phyloP scores from a whole-genome alignment of 306 rosid species.

The Malus asiatica region DNA sequence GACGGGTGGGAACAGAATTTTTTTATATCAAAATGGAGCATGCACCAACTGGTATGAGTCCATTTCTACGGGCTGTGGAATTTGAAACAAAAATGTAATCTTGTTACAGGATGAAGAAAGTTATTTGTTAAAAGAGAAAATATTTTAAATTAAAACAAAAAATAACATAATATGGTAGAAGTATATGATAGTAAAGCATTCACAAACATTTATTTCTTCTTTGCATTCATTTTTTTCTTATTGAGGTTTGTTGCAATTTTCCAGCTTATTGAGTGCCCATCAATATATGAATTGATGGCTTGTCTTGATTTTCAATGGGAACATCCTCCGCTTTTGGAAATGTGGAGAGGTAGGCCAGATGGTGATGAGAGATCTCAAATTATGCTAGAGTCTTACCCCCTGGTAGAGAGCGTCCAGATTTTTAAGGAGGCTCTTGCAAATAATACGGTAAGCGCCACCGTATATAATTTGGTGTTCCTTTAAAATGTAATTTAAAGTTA shows the following conservation, averaged over 20 bases:
- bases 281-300: slow-evolving; percentile 80
- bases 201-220: background rate
- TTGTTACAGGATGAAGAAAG: background rate
- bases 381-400: slow-evolving; percentile 72
- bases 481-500: background rate
- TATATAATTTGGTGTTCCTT: background rate
- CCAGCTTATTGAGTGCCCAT: slow-evolving; percentile 93
- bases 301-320: slow-evolving; percentile 62
- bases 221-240: background rate
- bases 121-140: background rate
- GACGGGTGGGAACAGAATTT: slow-evolving; percentile 90
- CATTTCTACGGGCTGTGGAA: background rate
- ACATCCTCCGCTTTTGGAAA: slow-evolving; percentile 56
- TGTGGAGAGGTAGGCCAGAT: slow-evolving; percentile 64
- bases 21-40: slow-evolving; percentile 93
- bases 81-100: background rate
- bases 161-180: background rate
- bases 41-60: slow-evolving; percentile 88
- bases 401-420: slow-evolving; percentile 47
- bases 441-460: slow-evolving; percentile 52
- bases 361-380: slow-evolving; percentile 44
- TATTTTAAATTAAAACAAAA: background rate
- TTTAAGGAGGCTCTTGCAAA: slow-evolving; percentile 59
- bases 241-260: slow-evolving; percentile 19
- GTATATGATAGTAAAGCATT: background rate